A percentile compares a stretch with the other conserved stretches of the same genome.
Conservation (phyloP, 306 rosid genomes). For the Chamaecrista fasciculata region DNA sequence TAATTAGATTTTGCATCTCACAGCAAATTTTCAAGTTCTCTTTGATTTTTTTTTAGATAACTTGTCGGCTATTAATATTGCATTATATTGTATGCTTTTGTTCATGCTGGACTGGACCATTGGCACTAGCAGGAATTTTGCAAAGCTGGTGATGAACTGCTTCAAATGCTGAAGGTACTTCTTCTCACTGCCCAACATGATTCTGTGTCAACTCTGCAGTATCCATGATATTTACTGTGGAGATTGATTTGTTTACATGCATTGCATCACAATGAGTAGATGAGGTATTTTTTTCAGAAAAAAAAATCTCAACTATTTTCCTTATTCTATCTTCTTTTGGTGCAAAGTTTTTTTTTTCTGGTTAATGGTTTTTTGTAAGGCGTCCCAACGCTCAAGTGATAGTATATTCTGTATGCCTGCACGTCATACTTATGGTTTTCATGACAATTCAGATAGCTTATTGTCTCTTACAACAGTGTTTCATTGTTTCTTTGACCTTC, state of each 20-base stretch:
- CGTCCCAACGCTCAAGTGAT: neutral
- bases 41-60: conserved; percentile 15
- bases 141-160: conserved; percentile 52
- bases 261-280: conserved; percentile 3
- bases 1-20: conserved; percentile 1
- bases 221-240: neutral
- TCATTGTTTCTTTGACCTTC: conserved; percentile 26
- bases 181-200: conserved; percentile 14
- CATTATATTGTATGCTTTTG: conserved; percentile 3
- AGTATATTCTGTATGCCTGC: neutral
- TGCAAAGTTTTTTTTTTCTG: conserved; percentile 9
- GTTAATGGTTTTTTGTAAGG: neutral
- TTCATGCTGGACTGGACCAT: conserved; percentile 19
- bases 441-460: conserved; percentile 1
- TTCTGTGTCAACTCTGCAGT: neutral
- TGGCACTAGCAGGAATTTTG: conserved; percentile 59
- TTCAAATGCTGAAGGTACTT: conserved; percentile 65
- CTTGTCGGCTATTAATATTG: neutral
- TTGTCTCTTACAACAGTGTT: conserved; percentile 6
- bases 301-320: neutral
- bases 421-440: neutral
- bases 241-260: neutral
- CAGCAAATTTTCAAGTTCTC: conserved; percentile 14
- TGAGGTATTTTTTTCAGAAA: neutral
- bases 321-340: neutral